Base-by-base conservation (phyloP, 2,329 filamentous ascomycete genomes). In the Penicillium verrucosum region DNA sequence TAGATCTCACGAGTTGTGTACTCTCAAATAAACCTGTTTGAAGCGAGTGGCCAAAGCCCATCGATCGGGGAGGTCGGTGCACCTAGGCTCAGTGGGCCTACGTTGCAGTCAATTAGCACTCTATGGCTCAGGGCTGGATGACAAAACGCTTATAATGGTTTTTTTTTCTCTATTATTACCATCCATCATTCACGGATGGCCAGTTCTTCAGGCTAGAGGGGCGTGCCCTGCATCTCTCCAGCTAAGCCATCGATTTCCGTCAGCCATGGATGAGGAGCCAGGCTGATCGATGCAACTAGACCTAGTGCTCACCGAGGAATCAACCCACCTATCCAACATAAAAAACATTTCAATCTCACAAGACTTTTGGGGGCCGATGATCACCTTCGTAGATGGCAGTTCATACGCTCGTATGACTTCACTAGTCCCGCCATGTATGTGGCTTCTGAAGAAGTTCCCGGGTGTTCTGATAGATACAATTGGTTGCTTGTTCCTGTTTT, bases 1-100 rank as follows among this genome's bases (percentile, higher is more conserved):
- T 56, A 36, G 48, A 56, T 52, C 54, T 52, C 42, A 40, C 21
- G 25, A 42, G 41, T 29, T 27, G n/a, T 16, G 41, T 23, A 23
- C 27, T 42, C 48, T n/a, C 11, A 40, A 3, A 23, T 34, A n/a
- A 32, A 21, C 9, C 16, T 36, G 21, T 46, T 3, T n/a, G 12
- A 23, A 10, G 25, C 7, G n/a, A 44, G n/a, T 32, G 41, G 25
- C 11, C 41, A 21, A 21, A 4, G 6, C 29, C 21, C 9, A 25
- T 21, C 12, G 14, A 21, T 56, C 40, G 41, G 41, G 12, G n/a
- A 16, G 38, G 40, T 36, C 32, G 42, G 14, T 51, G 12, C 21
- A 29, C 23, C n/a, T 32, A 9, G 30, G 16, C 48, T 41, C 25
- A 18, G 16, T 12, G 23, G 8, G 23, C 21, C 18, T 11, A 25